Evolutionary conservation across 169 alveolate species (phyloP).

Genomic region (Theileria sp.): DNA sequence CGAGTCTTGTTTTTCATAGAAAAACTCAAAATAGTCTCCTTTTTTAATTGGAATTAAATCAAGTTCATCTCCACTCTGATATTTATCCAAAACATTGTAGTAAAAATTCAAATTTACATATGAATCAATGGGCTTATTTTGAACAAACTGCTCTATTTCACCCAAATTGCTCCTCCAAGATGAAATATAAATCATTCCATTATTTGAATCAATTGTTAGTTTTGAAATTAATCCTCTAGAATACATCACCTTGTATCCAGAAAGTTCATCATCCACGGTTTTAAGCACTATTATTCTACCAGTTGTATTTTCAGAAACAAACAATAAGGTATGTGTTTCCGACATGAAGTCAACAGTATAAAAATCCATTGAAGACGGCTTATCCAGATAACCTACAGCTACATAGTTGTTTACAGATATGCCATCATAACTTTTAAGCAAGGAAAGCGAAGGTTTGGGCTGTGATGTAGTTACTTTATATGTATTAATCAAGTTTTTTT

Average conservation of each 20-base stretch:
- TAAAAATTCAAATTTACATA: constrained; percentile 28
- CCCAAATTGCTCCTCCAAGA: constrained; percentile 50
- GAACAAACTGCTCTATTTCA: constrained; percentile 21
- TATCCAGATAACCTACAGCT: constrained; percentile 16
- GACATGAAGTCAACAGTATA: not conserved
- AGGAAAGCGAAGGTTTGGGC: not conserved
- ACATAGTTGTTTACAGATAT: constrained; percentile 1
- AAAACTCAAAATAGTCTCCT: constrained; percentile 47
- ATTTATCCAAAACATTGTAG: constrained; percentile 33
- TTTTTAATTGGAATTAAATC: constrained; percentile 18
- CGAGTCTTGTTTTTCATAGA: not conserved
- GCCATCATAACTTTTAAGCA: not conserved
- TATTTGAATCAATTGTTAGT: not conserved
- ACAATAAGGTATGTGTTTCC: not conserved
- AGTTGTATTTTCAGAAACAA: constrained; percentile 43
- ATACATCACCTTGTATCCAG: constrained; percentile 34
- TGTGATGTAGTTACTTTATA: not conserved
- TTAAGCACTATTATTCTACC: constrained; percentile 49
- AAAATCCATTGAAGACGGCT: constrained; percentile 36
- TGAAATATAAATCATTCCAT: constrained; percentile 21
- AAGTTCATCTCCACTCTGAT: constrained; percentile 41
- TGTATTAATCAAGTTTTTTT: constrained; percentile 7
- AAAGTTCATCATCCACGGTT: not conserved
- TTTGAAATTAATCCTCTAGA: constrained; percentile 10
- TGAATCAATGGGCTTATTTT: constrained; percentile 6